These are phyloP conservation scores for Amanita muscaria DNA, from an alignment of 768 basidiomycete genomes.

Conservation along the genomic window DNA sequence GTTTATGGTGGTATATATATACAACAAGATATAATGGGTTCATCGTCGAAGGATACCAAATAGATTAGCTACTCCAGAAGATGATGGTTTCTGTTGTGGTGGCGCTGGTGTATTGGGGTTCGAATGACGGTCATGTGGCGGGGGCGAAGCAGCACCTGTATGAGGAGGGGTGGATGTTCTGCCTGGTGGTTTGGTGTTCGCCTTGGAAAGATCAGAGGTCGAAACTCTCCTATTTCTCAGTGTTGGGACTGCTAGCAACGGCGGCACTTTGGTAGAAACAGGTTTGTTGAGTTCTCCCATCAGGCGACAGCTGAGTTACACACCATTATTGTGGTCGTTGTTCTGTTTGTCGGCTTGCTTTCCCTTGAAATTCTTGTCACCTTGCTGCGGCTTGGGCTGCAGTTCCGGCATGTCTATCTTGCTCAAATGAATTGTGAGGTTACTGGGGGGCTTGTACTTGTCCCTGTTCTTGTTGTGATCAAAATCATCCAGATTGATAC, in stretches of 20 bases:
- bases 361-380: conserved; percentile 26
- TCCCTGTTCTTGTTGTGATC: conserved; percentile 24
- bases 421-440: conserved; percentile 66
- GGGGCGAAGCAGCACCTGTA: too few species aligned
- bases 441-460: conserved; percentile 59
- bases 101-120: not conserved
- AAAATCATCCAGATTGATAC: conserved; percentile 66
- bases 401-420: conserved; percentile 86
- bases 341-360: conserved; percentile 2
- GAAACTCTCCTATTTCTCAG: not conserved
- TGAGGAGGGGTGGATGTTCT: too few species aligned
- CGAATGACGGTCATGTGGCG: not conserved
- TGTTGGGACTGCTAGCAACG: too few species aligned
- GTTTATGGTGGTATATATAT: not conserved
- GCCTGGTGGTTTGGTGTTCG: too few species aligned
- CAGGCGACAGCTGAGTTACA: too few species aligned
- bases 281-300: too few species aligned
- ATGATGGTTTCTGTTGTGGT: not conserved
- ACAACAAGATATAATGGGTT: not conserved
- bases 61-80: not conserved
- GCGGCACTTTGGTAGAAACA: too few species aligned
- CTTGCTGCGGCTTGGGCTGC: conserved; percentile 36
- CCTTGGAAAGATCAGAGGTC: not conserved
- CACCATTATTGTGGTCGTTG: conserved; percentile 5
- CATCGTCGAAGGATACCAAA: conserved; percentile 1